Evolutionary conservation across 352 stramenopile species (phyloP), one percentile per base, ranked within the genome.

Genomic region (Pythium brachiatum): DNA sequence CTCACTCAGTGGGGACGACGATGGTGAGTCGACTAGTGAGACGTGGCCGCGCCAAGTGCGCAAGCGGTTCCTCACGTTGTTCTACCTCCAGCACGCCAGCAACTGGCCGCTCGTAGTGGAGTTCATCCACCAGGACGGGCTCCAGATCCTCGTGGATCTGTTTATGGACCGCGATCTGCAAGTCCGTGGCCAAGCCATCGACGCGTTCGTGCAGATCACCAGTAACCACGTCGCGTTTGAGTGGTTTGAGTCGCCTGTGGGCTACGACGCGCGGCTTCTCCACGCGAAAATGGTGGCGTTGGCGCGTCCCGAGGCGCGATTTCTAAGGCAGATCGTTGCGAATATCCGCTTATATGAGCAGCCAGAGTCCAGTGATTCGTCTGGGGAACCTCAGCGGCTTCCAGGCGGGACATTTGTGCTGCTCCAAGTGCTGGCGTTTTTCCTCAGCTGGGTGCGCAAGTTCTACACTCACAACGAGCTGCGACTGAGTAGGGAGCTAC

Each of bases 381-480:
- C 2, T 13, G 21, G 16, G 0, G 18, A 15, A 5, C 25, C 16
- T 13, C 23, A 60, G 25, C 32, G 68, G 0, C 36, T 74, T 13
- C 60, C 73, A 18, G 70, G 57, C 8, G 66, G 59, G 0, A 76
- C 74, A 25, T 64, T 62, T n/a, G 63, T 74, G 27, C 34, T 77
- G 47, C 66, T 81, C 3, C 74, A 81, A 46, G 50, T 81, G 2
- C 56, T 81, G 20, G 74, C 74, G 25, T 79, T 79, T 38, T 81
- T 73, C 62, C 41, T 81, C 23, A 81, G 74, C 55, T 81, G 71
- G 74, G 62, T 81, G 26, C 74, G 74, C 27, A 81, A 79, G 47
- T 57, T 78, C 32, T 75, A 79, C 65, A 69, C 68, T 23, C 59
- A 66, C 16, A 68, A 73, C 34, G 74, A 78, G 26, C 60, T 81